Evolutionary conservation across 371 early-diverging fungal species (phyloP), one percentile per base, ranked within the genome.

Genomic region (Saksenaea vasiformis): DNA sequence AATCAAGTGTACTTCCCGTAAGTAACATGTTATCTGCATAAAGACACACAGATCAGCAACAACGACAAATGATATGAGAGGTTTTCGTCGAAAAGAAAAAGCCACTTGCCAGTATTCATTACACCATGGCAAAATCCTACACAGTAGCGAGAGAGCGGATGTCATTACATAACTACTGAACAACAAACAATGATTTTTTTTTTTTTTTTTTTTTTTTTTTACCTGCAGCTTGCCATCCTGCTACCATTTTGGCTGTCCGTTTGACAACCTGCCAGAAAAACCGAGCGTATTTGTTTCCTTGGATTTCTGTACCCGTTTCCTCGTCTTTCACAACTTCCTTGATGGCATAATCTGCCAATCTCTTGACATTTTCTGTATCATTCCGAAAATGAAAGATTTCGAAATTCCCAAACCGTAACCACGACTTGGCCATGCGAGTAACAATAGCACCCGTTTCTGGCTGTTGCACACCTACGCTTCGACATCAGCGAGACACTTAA

Each of bases 391-490:
- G 84, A 61, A 90, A 91, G 34, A 93, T 78, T 70, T 97, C 95
- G 71, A 97, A 95, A 31, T 84, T 89, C 9, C 97, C 97, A 76
- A 97, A 93, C 13, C 97, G 86, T 31, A 97, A 64, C 93, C 93
- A 97, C 28, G 88, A 86, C 0, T 91, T 91, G 0, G 94, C 87
- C 41, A 92, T 68, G 14, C 97, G 87, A 2, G 89, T 76, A 0
- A 95, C 90, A n/a, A 95, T 77, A 1, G 93, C 93, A 2, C 94
- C 92, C 0, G 73, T 68, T 66, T 94, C 94, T 0, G 78, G 67
- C 39, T 79, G 72, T 37, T 57, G 60, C 5, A 61, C 68, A 60
- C 69, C 66, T 67, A 61, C 51, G 11, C 5, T 11, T 1, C 22
- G 24, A 2, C 22, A 15, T 34, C 11, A 59, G 17, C 22, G 34